Evolutionary conservation across 495 filamentous ascomycete genomes (phyloP), one percentile per base, ranked within the genome.

Genomic region (Aspergillus panamensis): DNA sequence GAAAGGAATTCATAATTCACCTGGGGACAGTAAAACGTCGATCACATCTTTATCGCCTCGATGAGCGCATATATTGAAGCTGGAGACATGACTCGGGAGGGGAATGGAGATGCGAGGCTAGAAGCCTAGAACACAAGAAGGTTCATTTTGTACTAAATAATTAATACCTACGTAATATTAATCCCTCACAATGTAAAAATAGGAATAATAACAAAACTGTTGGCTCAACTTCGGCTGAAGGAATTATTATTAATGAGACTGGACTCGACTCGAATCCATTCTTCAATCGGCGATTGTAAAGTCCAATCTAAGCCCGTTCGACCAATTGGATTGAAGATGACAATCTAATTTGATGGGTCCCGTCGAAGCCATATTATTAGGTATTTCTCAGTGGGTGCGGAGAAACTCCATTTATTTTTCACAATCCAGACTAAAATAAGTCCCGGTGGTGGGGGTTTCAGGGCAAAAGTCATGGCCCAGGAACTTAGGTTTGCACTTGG

Each of bases 231-330:
- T 19, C 16, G 17, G 25, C 16, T 51, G 29, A 17, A 20, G 19
- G 12, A 8, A 57, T 57, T 57, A 57, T 57, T 57, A 57, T 44
- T 57, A 57, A 57, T 57, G 32, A 47, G 53, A 35, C 39, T 31
- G 25, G 42, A 47, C 37, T 51, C 33, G 39, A 57, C 48, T 48
- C 55, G 55, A 42, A 16, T 45, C 42, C 42, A 21, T 45, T 45
- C 19, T 21, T 45, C 19, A 13, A 17, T 45, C 17, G 42, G 42
- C 16, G 10, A 19, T n/a, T 45, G 42, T n/a, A 45, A 13, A n/a
- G 42, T 45, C 42, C 42, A 45, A 40, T 13, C 37, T 53, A 16
- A 13, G 35, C 51, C 33, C 25, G 40, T 16, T 48, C 49, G 37
- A 51, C 47, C 55, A 50, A 57, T 51, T 33, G 55, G 33, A 43